These are phyloP conservation scores for Pseudogymnoascus destructans DNA, from an alignment of 2,329 filamentous ascomycete species.

Conservation along the genomic window DNA sequence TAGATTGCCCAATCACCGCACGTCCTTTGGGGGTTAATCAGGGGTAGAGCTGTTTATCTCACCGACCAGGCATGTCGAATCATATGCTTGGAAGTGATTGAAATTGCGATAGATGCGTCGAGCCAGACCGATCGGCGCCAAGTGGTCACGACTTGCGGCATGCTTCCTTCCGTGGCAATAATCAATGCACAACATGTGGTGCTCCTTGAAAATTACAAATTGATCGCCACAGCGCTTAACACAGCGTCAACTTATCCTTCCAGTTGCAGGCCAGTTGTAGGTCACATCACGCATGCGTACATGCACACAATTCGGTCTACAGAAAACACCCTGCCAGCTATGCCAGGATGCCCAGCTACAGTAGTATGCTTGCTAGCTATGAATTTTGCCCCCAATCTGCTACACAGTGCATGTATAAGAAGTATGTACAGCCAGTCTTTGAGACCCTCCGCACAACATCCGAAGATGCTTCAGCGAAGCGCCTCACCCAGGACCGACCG, in stretches of 20 bases:
- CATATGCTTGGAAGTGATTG: background rate
- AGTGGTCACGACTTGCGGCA: background rate
- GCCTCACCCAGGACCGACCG: constrained; percentile 25
- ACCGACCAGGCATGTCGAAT: background rate
- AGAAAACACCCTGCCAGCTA: background rate
- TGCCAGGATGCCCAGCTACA: background rate
- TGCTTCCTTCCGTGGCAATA: background rate
- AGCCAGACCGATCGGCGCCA: background rate
- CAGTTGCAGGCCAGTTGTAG: too few species aligned
- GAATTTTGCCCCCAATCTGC: background rate
- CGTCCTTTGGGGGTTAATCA: background rate
- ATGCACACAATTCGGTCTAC: background rate
- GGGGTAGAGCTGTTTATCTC: background rate
- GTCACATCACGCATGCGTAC: background rate
- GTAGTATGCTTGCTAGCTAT: constrained; percentile 1
- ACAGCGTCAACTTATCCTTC: background rate
- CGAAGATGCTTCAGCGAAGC: constrained; percentile 14
- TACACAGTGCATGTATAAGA: constrained; percentile 18
- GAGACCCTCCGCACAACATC: constrained; percentile 21
- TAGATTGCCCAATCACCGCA: background rate
- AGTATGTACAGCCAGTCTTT: constrained; percentile 25
- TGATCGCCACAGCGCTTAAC: background rate
- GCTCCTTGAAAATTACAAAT: background rate
- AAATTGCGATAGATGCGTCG: constrained; percentile 6
- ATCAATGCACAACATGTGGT: background rate